Evolutionary conservation across 768 basidiomycete genomes (phyloP), one percentile per base, ranked within the genome.

Genomic region (Tephrocybe sp.): DNA sequence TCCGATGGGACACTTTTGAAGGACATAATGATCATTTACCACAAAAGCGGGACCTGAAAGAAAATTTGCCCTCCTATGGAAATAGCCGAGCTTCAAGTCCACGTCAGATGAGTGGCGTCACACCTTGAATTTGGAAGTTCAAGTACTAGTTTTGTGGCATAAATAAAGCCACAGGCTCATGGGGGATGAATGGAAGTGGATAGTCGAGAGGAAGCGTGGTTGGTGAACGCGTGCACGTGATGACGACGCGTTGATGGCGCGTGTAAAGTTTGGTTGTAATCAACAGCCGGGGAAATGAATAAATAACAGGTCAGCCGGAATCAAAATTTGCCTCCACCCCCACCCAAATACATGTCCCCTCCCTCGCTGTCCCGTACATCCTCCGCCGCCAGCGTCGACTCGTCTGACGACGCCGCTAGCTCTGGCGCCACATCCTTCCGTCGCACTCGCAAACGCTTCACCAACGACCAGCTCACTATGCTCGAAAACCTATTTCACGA

Each of bases 401-500:
- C 81, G 4, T 61, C 61, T 40, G 72, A 73, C 53, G 76, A 79
- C 55, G 64, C 68, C 60, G 65, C 59, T 27, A 65, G 66, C 39
- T 66, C 62, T 46, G 59, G 57, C 39, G 60, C 66, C 42, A 66
- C 66, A 65, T 55, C 65, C 45, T 68, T 70, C 5, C 74, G 82
- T 26, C 77, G 87, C 44, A 87, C 86, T 2, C 80, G 87, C 31
- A 87, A 85, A 64, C 76, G 87, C 1, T 88, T 89, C 65, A 82
- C 77, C 39, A 82, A 77, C 54, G 70, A 69, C 13, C 87, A 89
- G 68, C 79, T 89, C 59, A 79, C 79, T 55, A 76, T 86, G 72
- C 79, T 89, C 49, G 87, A 89, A 65, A 77, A 84, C 53, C 77
- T 89, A 36, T 89, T 83, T 61, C 86, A 86, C 66, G 75, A 78